Percentiles rank a stretch among this genome's conserved stretches.
Conservation (phyloP, 805 yeast species). For the Candida qinlingensis region DNA sequence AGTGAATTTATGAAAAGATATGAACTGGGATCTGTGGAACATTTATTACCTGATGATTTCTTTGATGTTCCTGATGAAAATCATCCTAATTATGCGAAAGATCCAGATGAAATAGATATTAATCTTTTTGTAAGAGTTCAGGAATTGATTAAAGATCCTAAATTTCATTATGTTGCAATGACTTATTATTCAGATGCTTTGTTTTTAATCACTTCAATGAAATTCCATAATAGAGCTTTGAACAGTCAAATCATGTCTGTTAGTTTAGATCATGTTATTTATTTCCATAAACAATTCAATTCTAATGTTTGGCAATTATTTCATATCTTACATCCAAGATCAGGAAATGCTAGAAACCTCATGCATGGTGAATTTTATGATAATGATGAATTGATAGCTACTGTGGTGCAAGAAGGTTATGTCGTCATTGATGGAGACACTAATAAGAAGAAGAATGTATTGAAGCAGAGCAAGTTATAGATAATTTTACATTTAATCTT, state of each 20-base stretch:
- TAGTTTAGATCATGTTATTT: constrained; percentile 61
- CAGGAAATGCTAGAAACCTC: constrained; percentile 48
- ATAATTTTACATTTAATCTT: neutral
- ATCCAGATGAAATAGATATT: constrained; percentile 18
- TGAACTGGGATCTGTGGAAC: constrained; percentile 26
- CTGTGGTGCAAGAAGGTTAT: constrained; percentile 63
- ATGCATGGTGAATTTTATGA: constrained; percentile 53
- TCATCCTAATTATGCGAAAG: constrained; percentile 11
- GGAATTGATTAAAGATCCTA: constrained; percentile 17
- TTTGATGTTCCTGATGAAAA: constrained; percentile 20
- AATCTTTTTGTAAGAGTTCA: constrained; percentile 13
- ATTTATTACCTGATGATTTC: constrained; percentile 31
- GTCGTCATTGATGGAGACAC: constrained; percentile 23
- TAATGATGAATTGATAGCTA: constrained; percentile 45
- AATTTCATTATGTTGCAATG: constrained; percentile 49
- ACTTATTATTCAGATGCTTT: constrained; percentile 57
- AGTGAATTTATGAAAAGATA: constrained; percentile 3
- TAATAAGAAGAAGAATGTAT: neutral
- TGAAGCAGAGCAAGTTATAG: constrained; percentile 1
- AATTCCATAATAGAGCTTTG: constrained; percentile 42
- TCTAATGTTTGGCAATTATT: constrained; percentile 48
- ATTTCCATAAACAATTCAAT: constrained; percentile 51
- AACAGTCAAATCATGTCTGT: constrained; percentile 47
- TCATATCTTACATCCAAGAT: constrained; percentile 41
- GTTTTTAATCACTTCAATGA: constrained; percentile 45